A percentile compares a stretch with the other conserved stretches of the same genome.
Conservation (phyloP, 2,329 filamentous ascomycete genomes). For the Microascus cirrosus region DNA sequence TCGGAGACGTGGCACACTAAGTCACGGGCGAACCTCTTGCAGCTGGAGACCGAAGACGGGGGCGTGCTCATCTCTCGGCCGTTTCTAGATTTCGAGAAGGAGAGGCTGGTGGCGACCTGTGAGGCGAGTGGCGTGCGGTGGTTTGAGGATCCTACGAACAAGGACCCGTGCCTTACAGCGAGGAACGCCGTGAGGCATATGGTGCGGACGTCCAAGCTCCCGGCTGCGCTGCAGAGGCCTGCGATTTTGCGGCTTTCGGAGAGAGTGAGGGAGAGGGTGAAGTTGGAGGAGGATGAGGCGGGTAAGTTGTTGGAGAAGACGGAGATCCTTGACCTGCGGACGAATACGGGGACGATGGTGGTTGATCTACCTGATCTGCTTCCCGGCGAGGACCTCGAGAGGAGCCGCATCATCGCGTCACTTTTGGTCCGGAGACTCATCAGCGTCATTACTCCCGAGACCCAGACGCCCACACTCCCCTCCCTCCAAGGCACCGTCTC, state of each 20-base stretch:
- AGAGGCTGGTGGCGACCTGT: conserved; percentile 65
- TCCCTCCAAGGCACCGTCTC: conserved; percentile 33
- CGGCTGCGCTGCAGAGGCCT: conserved; percentile 55
- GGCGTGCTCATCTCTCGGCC: conserved; percentile 60
- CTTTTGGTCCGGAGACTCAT: conserved; percentile 36
- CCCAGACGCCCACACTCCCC: conserved; percentile 25
- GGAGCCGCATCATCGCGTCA: conserved; percentile 22
- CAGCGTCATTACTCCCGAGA: conserved; percentile 37
- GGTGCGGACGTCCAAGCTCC: conserved; percentile 46
- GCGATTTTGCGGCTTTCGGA: conserved; percentile 51
- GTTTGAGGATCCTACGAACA: conserved; percentile 81
- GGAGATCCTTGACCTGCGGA: conserved; percentile 32
- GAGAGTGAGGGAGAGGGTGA: conserved; percentile 32
- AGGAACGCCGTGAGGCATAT: conserved; percentile 74
- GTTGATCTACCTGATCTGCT: conserved; percentile 30
- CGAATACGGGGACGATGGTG: conserved; percentile 34
- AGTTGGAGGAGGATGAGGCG: conserved; percentile 37
- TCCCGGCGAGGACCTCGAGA: background rate
- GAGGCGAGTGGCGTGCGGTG: conserved; percentile 54
- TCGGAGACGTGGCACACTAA: no score
- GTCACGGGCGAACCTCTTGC: background rate
- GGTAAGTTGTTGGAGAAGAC: conserved; percentile 38
- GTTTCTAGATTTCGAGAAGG: conserved; percentile 59
- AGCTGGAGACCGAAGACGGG: conserved; percentile 42
- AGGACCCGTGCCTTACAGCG: conserved; percentile 61